These are phyloP conservation scores for Dendrobium huoshanense DNA, from an alignment of 106 monocot genomes.

Conservation along the genomic window DNA sequence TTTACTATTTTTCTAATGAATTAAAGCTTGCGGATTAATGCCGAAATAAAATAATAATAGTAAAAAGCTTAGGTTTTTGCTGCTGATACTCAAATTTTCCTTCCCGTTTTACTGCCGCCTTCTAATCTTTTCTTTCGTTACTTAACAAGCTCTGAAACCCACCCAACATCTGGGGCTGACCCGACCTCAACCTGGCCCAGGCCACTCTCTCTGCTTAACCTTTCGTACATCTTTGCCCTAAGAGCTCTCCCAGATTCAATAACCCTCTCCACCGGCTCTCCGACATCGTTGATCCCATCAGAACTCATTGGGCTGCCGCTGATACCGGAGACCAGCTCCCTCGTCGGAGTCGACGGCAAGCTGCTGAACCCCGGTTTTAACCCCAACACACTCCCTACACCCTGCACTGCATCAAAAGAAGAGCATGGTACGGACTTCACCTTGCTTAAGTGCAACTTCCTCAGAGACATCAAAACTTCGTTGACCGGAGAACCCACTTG, in stretches of 20 bases:
- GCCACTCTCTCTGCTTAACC: constrained; percentile 18
- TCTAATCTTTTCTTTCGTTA: not conserved
- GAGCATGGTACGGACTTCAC: not conserved
- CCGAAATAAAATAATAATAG: not conserved
- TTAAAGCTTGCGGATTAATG: not conserved
- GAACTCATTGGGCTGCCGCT: not conserved
- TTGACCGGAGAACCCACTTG: constrained; percentile 11
- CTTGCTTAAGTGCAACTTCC: constrained; percentile 23
- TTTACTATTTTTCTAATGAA: not conserved
- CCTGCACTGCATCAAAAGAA: not conserved
- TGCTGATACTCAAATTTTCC: not conserved
- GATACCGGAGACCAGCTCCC: not conserved
- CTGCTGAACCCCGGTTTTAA: constrained; percentile 5
- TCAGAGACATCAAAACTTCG: constrained; percentile 13
- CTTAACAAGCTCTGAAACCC: constrained; percentile 37
- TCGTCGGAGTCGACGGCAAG: constrained; percentile 21
- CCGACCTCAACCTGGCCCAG: not conserved
- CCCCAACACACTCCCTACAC: not conserved
- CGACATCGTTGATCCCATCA: not conserved
- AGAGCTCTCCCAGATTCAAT: constrained; percentile 23
- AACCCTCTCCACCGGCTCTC: constrained; percentile 13
- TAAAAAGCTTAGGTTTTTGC: not conserved
- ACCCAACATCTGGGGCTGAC: constrained; percentile 23
- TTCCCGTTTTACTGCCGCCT: not conserved
- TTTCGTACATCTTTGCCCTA: constrained; percentile 32